A percentile compares a stretch with the other conserved stretches of the same genome.
These are phyloP conservation scores for Striga asiatica DNA, from an alignment of 257 asterid genomes.

Conservation along the genomic window DNA sequence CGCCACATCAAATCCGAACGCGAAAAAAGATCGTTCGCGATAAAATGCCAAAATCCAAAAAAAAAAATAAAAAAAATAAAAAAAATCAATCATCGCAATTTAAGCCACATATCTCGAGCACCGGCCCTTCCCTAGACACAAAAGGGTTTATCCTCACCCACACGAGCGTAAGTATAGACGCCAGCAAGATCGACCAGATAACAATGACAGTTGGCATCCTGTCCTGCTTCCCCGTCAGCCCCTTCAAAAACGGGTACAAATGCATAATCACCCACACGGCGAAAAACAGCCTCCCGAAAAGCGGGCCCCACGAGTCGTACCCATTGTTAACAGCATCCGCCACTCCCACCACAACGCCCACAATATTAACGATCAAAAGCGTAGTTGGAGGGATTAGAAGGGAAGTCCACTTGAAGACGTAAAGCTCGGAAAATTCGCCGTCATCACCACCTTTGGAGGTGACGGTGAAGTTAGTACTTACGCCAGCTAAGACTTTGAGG, in stretches of 20 bases:
- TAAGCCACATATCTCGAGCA: slow-evolving; percentile 68
- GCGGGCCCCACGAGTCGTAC: slow-evolving; percentile 88
- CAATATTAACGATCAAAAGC: slow-evolving; percentile 53
- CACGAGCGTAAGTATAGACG: slow-evolving; percentile 63
- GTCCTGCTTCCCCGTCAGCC: slow-evolving; percentile 63
- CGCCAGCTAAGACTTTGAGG: slow-evolving; percentile 78
- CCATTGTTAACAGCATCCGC: slow-evolving; percentile 83
- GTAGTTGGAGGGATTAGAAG: slow-evolving; percentile 70
- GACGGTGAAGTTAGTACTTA: slow-evolving; percentile 73
- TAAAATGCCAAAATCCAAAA: too few relatives aligned
- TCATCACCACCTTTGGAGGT: slow-evolving; percentile 86
- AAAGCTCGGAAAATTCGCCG: slow-evolving; percentile 61
- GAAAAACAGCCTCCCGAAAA: slow-evolving; percentile 66
- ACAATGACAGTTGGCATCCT: slow-evolving; percentile 68
- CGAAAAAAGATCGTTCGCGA: too few relatives aligned
- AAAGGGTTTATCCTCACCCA: slow-evolving; percentile 93
- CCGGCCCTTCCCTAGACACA: slow-evolving; percentile 71
- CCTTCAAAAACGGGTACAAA: slow-evolving; percentile 84
- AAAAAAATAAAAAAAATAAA: too few relatives aligned
- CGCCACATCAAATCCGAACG: too few relatives aligned
- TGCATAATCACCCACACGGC: slow-evolving; percentile 88
- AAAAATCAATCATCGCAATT: slow-evolving; percentile 63
- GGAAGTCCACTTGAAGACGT: slow-evolving; percentile 78
- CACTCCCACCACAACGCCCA: slow-evolving; percentile 72
- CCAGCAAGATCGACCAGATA: slow-evolving; percentile 72